A percentile compares a stretch with the other conserved stretches of the same genome.
phyloP scores from a whole-genome alignment of 352 stramenopile genomes.

The Phytophthora meadii region DNA sequence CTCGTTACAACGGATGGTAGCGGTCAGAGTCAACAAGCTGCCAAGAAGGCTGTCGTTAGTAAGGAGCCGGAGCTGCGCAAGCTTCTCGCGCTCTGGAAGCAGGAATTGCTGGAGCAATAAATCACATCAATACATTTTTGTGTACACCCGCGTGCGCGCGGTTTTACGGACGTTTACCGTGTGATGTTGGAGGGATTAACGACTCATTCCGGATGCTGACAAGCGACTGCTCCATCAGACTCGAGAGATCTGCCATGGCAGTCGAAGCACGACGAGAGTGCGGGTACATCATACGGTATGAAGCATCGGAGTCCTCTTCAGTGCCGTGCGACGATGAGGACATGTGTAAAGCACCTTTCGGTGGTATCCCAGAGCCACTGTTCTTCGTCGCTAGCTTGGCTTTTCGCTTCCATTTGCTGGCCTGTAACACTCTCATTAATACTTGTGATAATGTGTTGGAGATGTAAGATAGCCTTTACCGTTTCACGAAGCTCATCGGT shows the following conservation, averaged over 20 bases:
- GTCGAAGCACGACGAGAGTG: constrained; percentile 56
- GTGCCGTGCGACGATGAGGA: constrained; percentile 67
- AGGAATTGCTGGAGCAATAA: constrained; percentile 84
- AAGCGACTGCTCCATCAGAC: constrained; percentile 82
- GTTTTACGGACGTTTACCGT: constrained; percentile 14
- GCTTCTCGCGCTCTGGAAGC: constrained; percentile 76
- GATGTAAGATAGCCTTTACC: constrained; percentile 25
- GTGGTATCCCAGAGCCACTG: constrained; percentile 8
- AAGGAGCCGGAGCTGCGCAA: constrained; percentile 72
- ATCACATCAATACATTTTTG: constrained; percentile 36
- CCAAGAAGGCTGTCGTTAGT: constrained; percentile 64
- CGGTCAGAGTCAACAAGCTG: constrained; percentile 56
- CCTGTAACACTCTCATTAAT: constrained; percentile 10
- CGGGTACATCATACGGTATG: constrained; percentile 58
- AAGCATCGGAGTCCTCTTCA: constrained; percentile 66
- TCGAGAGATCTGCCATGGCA: constrained; percentile 81
- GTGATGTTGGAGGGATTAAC: constrained; percentile 20
- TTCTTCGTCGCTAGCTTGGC: constrained; percentile 61
- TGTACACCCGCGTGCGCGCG: constrained; percentile 17
- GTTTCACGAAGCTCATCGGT: constrained; percentile 64
- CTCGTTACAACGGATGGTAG: constrained; percentile 56
- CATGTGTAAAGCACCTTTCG: constrained; percentile 40
- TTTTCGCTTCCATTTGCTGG: constrained; percentile 75
- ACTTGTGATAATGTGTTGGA: not conserved
- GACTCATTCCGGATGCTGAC: constrained; percentile 65